Base-by-base conservation (phyloP, 352 stramenopile species). In the Pythium grandisporangium region DNA sequence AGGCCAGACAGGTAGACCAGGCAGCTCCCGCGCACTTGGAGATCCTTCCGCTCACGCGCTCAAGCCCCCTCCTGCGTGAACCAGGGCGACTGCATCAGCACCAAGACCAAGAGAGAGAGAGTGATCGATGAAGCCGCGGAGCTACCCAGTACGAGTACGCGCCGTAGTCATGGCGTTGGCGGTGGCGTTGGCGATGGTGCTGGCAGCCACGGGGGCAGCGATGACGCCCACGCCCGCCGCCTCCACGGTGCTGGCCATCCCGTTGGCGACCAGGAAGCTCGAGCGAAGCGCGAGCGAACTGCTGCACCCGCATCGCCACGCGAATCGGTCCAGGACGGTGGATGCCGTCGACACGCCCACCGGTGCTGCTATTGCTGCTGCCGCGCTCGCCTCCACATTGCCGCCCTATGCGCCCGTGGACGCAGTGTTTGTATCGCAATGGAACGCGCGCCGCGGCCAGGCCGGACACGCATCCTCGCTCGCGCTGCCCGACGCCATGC, bases 191-290 rank as follows among this genome's bases (percentile, higher is more conserved):
- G 30, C 55, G 17, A 33, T 36, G 27, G 20, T 33, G 8, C 35
- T 48, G 23, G 32, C 24, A 11, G 16, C 39, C n/a, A 29, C 48
- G 37, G 29, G 8, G 4, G 25, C n/a, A n/a, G n/a, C n/a, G n/a
- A n/a, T n/a, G n/a, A n/a, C n/a, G n/a, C n/a, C 22, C 10, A 27
- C 34, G 12, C 26, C 23, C 21, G n/a, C 23, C 30, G 29, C 37
- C 3, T 35, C 38, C 7, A 43, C 48, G 19, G n/a, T 66, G 39
- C 51, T 83, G 25, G 61, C 60, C 47, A 57, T 83, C 13, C 70
- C 70, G 38, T 49, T 83, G 17, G 51, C 52, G 10, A 16, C 49
- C 21, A 38, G 60, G 24, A 16, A 33, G 1, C 64, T 64, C 21
- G 25, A 36, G 19, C 37, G 40, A 7, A 66, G 48, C 42, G 53